phyloP scores from a whole-genome alignment of 208 protist species.

The Trypanosoma congolense region DNA sequence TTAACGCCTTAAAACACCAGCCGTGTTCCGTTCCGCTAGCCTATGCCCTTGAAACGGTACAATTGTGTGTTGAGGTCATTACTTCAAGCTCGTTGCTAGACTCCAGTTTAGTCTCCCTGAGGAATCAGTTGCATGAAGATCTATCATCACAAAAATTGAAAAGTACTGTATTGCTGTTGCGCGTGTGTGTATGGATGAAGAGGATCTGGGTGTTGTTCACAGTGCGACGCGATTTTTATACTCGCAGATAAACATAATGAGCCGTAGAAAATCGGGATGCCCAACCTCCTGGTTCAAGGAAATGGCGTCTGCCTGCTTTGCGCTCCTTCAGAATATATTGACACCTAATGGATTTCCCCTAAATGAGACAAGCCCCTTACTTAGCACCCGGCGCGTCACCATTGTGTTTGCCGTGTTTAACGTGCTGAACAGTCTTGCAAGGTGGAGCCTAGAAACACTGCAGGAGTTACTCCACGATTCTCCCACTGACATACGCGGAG shows the following conservation, averaged over 20 bases:
- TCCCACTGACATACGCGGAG: slow-evolving; percentile 11
- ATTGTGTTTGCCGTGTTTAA: slow-evolving; percentile 71
- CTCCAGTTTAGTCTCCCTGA: slow-evolving; percentile 29
- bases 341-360: slow-evolving; percentile 35
- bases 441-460: slow-evolving; percentile 60
- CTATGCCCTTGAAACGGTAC: slow-evolving; percentile 34
- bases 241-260: slow-evolving; percentile 35
- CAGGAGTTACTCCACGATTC: slow-evolving; percentile 64
- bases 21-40: slow-evolving; percentile 35
- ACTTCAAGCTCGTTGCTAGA: slow-evolving; percentile 25
- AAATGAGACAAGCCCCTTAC: slow-evolving; percentile 14
- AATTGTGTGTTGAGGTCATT: slow-evolving; percentile 57
- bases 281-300: slow-evolving; percentile 45
- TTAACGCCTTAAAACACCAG: slow-evolving; percentile 32
- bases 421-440: slow-evolving; percentile 67
- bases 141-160: slow-evolving; percentile 54
- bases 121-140: slow-evolving; percentile 64
- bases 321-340: slow-evolving; percentile 74
- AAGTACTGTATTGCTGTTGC: slow-evolving; percentile 64
- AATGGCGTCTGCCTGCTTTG: slow-evolving; percentile 49
- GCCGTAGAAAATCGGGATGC: slow-evolving; percentile 43
- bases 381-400: slow-evolving; percentile 30
- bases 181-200: slow-evolving; percentile 32
- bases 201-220: slow-evolving; percentile 53
- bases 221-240: slow-evolving; percentile 53